These are phyloP conservation scores for maize (Zea mays) DNA, from an alignment of 176 grass and related monocot genomes.

Conservation along the genomic window Zm-B73-REFERENCE-NAM-5.0 NC_050097.1:53490001-53490500, in stretches of 20 bases:
- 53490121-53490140: too few species aligned
- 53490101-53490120: too few species aligned
- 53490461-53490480: conserved; percentile 7
- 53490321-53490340: neutral
- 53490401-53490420: neutral
- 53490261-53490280: neutral
- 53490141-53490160: neutral
- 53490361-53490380: conserved; percentile 9
- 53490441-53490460: neutral
- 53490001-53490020: too few species aligned
- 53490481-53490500: neutral
- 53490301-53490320: neutral
- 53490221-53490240: neutral
- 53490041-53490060: too few species aligned
- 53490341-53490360: neutral
- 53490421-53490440: conserved; percentile 8
- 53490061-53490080: too few species aligned
- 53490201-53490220: neutral
- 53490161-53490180: neutral
- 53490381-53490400: neutral
- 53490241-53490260: neutral
- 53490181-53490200: neutral
- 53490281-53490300: neutral
- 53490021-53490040: too few species aligned
- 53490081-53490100: too few species aligned